These are phyloP conservation scores for Euphorbia schlechtendalii DNA, from an alignment of 441 rosid species.

Conservation along the genomic window DNA sequence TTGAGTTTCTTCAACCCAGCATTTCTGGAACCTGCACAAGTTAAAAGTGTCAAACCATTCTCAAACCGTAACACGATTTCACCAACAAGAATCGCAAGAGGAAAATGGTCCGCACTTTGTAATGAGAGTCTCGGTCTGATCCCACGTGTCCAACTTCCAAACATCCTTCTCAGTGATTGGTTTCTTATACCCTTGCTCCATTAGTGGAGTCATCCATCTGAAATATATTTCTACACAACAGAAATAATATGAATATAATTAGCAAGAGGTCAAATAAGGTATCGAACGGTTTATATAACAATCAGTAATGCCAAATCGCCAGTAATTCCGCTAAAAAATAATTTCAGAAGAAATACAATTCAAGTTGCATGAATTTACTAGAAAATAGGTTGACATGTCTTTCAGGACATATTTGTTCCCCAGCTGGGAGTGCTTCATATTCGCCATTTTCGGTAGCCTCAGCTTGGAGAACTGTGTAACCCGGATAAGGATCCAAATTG, in stretches of 20 bases:
- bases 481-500: slow-evolving; percentile 61
- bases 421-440: slow-evolving; percentile 68
- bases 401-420: slow-evolving; percentile 83
- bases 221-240: slow-evolving; percentile 58
- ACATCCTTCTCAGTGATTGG: slow-evolving; percentile 90
- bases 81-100: slow-evolving; percentile 17
- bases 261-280: no score
- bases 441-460: slow-evolving; percentile 50
- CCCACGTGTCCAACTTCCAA: slow-evolving; percentile 96
- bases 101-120: slow-evolving; percentile 40
- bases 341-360: neutral
- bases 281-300: no score
- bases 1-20: slow-evolving; percentile 77
- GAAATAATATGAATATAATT: slow-evolving; percentile 1
- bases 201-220: slow-evolving; percentile 89
- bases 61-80: neutral
- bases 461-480: slow-evolving; percentile 41
- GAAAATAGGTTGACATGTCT: slow-evolving; percentile 58
- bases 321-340: neutral
- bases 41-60: slow-evolving; percentile 12
- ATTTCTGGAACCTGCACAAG: slow-evolving; percentile 59
- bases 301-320: neutral
- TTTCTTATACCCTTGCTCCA: slow-evolving; percentile 72
- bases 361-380: slow-evolving; percentile 37
- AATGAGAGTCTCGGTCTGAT: slow-evolving; percentile 61